These are phyloP conservation scores for Mycena vulgaris DNA, from an alignment of 768 basidiomycete genomes.

Conservation along the genomic window DNA sequence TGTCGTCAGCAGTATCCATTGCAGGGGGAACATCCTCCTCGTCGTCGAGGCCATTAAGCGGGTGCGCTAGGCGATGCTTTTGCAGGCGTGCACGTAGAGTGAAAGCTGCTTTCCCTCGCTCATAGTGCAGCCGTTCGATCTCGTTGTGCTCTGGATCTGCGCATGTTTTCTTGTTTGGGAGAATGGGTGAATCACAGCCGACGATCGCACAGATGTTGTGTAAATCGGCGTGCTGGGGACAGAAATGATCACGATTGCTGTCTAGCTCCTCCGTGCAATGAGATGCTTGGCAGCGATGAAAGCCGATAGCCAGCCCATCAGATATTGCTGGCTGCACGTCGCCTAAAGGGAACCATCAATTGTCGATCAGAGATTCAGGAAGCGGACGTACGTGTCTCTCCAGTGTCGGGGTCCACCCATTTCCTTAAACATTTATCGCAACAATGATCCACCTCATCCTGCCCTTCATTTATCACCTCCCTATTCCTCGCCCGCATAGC, in stretches of 20 bases:
- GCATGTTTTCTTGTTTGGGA: constrained; percentile 25
- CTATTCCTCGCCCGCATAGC: constrained; percentile 46
- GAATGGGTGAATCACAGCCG: constrained; percentile 29
- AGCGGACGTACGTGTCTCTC: constrained; percentile 15
- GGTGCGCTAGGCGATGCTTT: constrained; percentile 1
- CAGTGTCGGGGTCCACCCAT: constrained; percentile 28
- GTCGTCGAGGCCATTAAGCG: not conserved
- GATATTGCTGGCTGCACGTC: constrained; percentile 19
- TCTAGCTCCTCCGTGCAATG: constrained; percentile 30
- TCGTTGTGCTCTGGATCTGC: constrained; percentile 11
- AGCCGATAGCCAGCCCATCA: constrained; percentile 40
- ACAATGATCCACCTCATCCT: constrained; percentile 44
- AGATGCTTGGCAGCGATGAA: constrained; percentile 31
- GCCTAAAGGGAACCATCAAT: not conserved
- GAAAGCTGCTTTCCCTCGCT: not conserved
- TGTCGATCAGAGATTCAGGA: not conserved
- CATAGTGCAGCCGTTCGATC: constrained; percentile 23
- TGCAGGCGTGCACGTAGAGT: not conserved
- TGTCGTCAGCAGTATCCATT: too few relatives aligned
- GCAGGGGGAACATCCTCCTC: too few relatives aligned
- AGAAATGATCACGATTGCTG: constrained; percentile 40
- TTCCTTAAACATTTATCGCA: constrained; percentile 45
- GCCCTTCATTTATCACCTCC: constrained; percentile 41
- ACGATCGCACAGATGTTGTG: constrained; percentile 33
- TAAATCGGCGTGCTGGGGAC: constrained; percentile 20